Percentiles rank a stretch among this genome's conserved stretches.
These are phyloP conservation scores for Cyclotella baltica DNA, from an alignment of 108 stramenopile genomes.

Conservation along the genomic window DNA sequence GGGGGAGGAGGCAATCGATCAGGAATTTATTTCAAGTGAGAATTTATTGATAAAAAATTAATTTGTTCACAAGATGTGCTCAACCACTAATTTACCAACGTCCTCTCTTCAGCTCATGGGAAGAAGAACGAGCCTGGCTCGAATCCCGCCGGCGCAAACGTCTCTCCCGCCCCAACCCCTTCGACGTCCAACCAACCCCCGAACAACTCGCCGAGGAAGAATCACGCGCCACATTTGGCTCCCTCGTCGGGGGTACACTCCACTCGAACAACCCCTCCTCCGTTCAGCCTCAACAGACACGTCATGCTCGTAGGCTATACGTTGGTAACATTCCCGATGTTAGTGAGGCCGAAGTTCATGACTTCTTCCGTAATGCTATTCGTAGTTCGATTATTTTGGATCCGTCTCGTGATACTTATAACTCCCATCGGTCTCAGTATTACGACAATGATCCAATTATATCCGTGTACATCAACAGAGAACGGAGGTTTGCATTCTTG, in stretches of 20 bases:
- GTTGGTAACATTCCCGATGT: constrained; percentile 90
- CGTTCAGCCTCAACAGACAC: constrained; percentile 85
- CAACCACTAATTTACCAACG: too few relatives aligned
- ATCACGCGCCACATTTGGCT: constrained; percentile 43
- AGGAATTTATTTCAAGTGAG: constrained; percentile 44
- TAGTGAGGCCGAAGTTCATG: constrained; percentile 82
- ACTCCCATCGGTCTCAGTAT: constrained; percentile 26
- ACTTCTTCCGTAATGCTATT: constrained; percentile 89
- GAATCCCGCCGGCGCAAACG: constrained; percentile 83
- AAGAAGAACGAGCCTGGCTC: constrained; percentile 87
- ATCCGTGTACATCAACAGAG: constrained; percentile 93
- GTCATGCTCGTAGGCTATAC: constrained; percentile 96
- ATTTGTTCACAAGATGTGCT: too few relatives aligned
- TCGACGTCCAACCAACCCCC: constrained; percentile 79
- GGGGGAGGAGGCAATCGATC: constrained; percentile 31
- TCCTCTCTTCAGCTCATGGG: constrained; percentile 58
- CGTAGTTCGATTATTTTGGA: constrained; percentile 56
- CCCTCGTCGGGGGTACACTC: constrained; percentile 54
- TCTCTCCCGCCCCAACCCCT: constrained; percentile 63
- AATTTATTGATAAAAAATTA: too few relatives aligned
- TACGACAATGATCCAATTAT: constrained; percentile 85
- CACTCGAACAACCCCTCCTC: constrained; percentile 20
- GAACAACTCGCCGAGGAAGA: constrained; percentile 73
- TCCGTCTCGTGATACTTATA: constrained; percentile 25
- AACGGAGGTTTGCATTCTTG: constrained; percentile 95